Base-by-base conservation (phyloP, 352 stramenopile genomes). In the Blastocystis sp. region DNA sequence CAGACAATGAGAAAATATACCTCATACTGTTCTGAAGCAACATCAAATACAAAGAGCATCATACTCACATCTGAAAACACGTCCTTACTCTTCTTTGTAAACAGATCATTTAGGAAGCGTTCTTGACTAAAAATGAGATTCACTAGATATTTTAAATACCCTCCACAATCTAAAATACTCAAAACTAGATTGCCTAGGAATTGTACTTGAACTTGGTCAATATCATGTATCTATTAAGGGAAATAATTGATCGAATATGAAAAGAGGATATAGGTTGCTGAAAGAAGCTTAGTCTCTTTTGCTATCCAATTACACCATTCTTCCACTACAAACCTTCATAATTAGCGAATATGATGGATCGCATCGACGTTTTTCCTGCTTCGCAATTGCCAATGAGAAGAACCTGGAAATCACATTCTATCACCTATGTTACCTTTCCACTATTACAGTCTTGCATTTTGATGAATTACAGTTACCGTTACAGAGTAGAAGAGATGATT, bases 331-430 rank as follows among this genome's bases (percentile, higher is more conserved):
- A 90, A 95, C 93, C 96, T 79, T 98, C 91, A 92, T 99, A 99
- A 93, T 99, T 99, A 89, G 97, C 97, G 91, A 99, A 99, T 91
- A 99, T 99, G 90, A 99, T 99, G 68, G 95, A 98, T 78, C 97
- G 92, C 97, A 99, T 99, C 75, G 96, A 99, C 70, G 97, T 99
- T 92, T 99, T 99, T 89, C 97, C 96, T 24, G 94, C 95, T 57
- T 95, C 95, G 59, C 94, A 98, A 91, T 97, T 98, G 88, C 95
- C 95, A 95, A 98, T 98, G 79, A 98, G 92, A 37, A 98, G 90
- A 70, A 98, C 94, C 94, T 98, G 22, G 1, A 33, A 37, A 7
- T 79, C 51, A 79, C 22, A 17, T 30, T 24, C 19, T 17, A 3
- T 5, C 5, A 11, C 6, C 19, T 58, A 15, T 27, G 1, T 19